Conservation (phyloP, 177 flowering plant genomes). For the Vitis hybrid region DNA sequence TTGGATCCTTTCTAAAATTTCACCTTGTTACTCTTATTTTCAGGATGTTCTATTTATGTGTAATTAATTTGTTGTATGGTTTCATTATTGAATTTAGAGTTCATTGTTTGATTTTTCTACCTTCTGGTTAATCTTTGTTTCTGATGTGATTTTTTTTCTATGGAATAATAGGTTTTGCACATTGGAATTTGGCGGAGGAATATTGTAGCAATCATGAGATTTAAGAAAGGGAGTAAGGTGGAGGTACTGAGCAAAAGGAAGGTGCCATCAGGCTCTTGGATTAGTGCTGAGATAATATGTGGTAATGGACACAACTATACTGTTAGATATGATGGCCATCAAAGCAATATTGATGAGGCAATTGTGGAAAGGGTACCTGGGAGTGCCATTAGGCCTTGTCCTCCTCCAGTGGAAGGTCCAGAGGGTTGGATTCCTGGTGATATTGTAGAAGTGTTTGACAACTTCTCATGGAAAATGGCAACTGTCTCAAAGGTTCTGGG, state of each 20-base stretch:
- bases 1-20: background rate
- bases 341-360: slow-evolving; percentile 10
- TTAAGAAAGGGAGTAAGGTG: slow-evolving; percentile 61
- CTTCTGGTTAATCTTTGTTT: background rate
- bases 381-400: slow-evolving; percentile 66
- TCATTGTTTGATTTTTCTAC: background rate
- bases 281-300: slow-evolving; percentile 55
- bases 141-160: background rate
- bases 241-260: slow-evolving; percentile 60
- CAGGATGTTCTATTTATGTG: background rate
- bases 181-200: slow-evolving; percentile 4
- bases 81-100: background rate
- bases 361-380: slow-evolving; percentile 52
- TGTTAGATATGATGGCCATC: slow-evolving; percentile 44
- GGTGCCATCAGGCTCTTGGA: slow-evolving; percentile 68
- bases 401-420: slow-evolving; percentile 36
- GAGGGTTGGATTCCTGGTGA: slow-evolving; percentile 59
- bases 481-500: slow-evolving; percentile 41
- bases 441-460: slow-evolving; percentile 65
- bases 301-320: slow-evolving; percentile 66
- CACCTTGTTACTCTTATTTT: background rate
- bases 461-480: slow-evolving; percentile 71
- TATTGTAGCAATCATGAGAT: slow-evolving; percentile 49
- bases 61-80: background rate
- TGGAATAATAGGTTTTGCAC: slow-evolving; percentile 10